phyloP scores from a whole-genome alignment of 2,329 filamentous ascomycete species.

The Scopulariopsis brevicaulis region DNA sequence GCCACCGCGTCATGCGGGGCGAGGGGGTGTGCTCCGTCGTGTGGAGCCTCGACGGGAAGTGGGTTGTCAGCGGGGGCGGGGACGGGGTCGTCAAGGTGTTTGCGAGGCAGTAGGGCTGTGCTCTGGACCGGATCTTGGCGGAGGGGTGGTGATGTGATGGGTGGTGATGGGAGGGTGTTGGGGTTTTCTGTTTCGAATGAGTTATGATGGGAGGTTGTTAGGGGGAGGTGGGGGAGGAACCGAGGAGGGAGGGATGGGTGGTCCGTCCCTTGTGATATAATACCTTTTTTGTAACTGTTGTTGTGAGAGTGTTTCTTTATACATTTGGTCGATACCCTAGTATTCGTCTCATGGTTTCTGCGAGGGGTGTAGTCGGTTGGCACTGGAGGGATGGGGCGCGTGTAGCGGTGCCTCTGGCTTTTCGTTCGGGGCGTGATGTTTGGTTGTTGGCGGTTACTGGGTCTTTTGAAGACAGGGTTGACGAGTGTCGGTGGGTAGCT shows the following conservation, averaged over 20 bases:
- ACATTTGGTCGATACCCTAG: conserved; percentile 3
- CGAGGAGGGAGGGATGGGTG: neutral
- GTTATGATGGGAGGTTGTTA: neutral
- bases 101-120: conserved; percentile 30
- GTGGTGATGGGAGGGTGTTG: neutral
- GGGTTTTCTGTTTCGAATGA: neutral
- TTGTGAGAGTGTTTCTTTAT: conserved; percentile 1
- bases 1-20: conserved; percentile 85
- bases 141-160: neutral
- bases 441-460: too few species aligned
- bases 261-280: neutral
- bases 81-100: conserved; percentile 96
- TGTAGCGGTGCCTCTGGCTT: too few species aligned
- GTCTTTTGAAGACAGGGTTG: too few species aligned
- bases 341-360: too few species aligned
- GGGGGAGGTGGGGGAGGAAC: neutral
- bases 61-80: conserved; percentile 88
- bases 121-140: neutral
- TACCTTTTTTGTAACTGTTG: conserved; percentile 4
- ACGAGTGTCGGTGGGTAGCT: too few species aligned
- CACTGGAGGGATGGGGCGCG: too few species aligned
- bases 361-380: too few species aligned
- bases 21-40: conserved; percentile 91
- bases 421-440: too few species aligned
- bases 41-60: conserved; percentile 90